A percentile compares a stretch with the other conserved stretches of the same genome.
phyloP scores from a whole-genome alignment of 208 protist genomes.

The Balamuthia mandrillaris region DNA sequence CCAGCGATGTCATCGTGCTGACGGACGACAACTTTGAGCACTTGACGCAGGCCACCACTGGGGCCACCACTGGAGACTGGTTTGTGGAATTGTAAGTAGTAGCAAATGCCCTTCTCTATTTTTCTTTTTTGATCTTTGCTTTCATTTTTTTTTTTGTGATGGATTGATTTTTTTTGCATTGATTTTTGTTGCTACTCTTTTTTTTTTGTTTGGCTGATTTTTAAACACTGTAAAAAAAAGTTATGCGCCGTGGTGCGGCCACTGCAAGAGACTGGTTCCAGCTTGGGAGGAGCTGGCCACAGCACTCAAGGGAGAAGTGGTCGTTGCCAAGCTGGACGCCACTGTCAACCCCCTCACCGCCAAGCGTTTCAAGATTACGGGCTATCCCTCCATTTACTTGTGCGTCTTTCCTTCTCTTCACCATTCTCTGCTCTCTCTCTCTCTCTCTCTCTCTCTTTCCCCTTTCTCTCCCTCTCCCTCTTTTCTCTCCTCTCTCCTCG shows the following conservation, averaged over 20 bases:
- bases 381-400: constrained; percentile 29
- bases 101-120: not conserved
- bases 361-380: constrained; percentile 17
- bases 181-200: no score
- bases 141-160: not conserved
- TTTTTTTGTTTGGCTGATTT: not conserved
- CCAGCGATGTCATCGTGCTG: constrained; percentile 18
- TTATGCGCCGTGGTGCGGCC: constrained; percentile 19
- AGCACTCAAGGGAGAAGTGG: constrained; percentile 7
- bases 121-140: not conserved
- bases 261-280: constrained; percentile 24
- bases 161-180: not conserved
- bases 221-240: no score
- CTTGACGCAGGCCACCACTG: constrained; percentile 6
- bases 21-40: constrained; percentile 31
- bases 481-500: not conserved
- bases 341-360: not conserved
- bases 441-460: not conserved
- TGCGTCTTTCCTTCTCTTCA: not conserved
- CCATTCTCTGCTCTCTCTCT: not conserved
- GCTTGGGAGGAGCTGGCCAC: constrained; percentile 35
- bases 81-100: constrained; percentile 13
- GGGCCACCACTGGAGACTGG: constrained; percentile 5
- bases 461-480: not conserved
- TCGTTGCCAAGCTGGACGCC: constrained; percentile 28